phyloP scores from a whole-genome alignment of 1,284 basidiomycete genomes.

The Cerrena zonata region DNA sequence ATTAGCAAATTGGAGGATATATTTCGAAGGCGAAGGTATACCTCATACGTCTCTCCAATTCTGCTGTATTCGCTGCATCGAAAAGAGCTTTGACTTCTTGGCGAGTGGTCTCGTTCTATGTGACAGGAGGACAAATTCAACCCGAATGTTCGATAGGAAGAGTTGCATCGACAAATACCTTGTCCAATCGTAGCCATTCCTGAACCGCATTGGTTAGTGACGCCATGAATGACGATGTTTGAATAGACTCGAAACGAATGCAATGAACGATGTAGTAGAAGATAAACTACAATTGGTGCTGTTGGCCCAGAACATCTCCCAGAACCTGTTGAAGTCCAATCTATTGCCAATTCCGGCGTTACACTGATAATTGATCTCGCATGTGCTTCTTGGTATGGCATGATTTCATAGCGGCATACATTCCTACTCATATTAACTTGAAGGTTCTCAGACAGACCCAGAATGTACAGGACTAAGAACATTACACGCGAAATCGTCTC shows the following conservation, averaged over 20 bases:
- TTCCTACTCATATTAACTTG: too few species aligned
- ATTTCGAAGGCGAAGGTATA: conserved; percentile 7
- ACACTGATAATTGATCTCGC: too few species aligned
- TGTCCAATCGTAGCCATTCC: conserved; percentile 54
- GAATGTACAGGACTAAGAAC: not conserved
- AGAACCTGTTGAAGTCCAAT: too few species aligned
- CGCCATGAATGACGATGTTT: too few species aligned
- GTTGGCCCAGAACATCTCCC: too few species aligned
- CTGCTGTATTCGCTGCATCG: conserved; percentile 14
- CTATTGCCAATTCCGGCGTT: too few species aligned
- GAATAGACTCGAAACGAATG: too few species aligned
- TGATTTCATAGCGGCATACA: too few species aligned
- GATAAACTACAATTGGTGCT: too few species aligned
- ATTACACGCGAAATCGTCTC: not conserved
- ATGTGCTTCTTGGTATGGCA: too few species aligned
- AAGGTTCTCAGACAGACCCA: too few species aligned
- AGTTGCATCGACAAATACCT: conserved; percentile 29
- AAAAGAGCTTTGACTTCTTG: conserved; percentile 24
- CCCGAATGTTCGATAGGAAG: not conserved
- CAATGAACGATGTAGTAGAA: too few species aligned
- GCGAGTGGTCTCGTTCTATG: conserved; percentile 25
- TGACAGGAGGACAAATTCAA: not conserved
- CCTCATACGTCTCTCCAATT: conserved; percentile 28
- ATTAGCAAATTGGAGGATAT: not conserved
- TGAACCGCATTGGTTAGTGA: conserved; percentile 32